Conservation (phyloP, 2,329 filamentous ascomycete species). For the Blastomyces gilchristii region DNA sequence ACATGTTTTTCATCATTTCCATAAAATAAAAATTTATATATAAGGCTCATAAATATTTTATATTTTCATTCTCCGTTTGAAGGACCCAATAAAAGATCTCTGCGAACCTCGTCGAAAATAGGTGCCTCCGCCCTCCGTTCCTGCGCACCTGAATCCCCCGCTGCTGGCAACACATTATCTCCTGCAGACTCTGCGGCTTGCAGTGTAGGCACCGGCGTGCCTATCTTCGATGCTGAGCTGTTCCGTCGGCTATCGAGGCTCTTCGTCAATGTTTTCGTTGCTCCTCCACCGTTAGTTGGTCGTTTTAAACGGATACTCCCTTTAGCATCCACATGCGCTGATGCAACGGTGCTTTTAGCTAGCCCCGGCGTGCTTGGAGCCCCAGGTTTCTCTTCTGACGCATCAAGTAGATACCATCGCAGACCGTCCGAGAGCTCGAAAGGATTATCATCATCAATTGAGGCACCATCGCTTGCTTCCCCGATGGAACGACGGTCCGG, state of each 20-base stretch:
- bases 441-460: constrained; percentile 81
- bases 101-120: constrained; percentile 41
- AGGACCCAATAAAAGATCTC: constrained; percentile 36
- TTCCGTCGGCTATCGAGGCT: constrained; percentile 86
- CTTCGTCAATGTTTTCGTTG: constrained; percentile 69
- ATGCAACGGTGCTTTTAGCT: constrained; percentile 82
- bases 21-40: background rate
- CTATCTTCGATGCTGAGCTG: constrained; percentile 75
- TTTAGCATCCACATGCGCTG: constrained; percentile 75
- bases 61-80: constrained; percentile 17
- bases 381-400: constrained; percentile 80
- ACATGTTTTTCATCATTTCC: background rate
- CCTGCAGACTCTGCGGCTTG: constrained; percentile 26
- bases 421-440: constrained; percentile 93
- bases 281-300: constrained; percentile 55
- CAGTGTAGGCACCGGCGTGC: constrained; percentile 30
- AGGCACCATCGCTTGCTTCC: constrained; percentile 46
- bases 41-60: background rate
- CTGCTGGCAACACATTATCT: constrained; percentile 28
- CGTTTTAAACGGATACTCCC: constrained; percentile 50
- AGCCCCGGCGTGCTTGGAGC: constrained; percentile 87
- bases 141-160: constrained; percentile 25
- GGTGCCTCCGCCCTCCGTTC: constrained; percentile 31
- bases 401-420: constrained; percentile 93
- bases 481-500: constrained; percentile 44